Evolutionary conservation across 441 rosid species (phyloP), one percentile per base, ranked within the genome.

Genomic region (Cnidoscolus chayamansa): DNA sequence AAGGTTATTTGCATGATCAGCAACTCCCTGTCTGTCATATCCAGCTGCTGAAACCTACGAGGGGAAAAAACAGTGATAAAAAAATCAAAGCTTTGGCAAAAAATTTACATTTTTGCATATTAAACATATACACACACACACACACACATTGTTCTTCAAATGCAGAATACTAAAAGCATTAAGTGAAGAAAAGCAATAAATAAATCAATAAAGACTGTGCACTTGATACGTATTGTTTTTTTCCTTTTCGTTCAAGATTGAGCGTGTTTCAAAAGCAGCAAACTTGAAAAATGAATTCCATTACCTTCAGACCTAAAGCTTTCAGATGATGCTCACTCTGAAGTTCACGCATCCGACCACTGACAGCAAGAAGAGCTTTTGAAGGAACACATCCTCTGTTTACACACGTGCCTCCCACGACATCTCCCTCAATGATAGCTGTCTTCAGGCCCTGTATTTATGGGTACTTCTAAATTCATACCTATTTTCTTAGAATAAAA

Each of bases 331-430:
- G 98, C 70, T 93, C 97, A 47, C 66, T 90, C 76, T 93, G 98
- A 69, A 93, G 95, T 64, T 94, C 98, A 0, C 98, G 94, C 97
- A 94, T 88, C 54, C 93, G 75, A 74, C 99, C 99, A 71, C 99
- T 92, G 45, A 92, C 99, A 64, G 99, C 99, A 70, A 94, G 78
- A 67, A 94, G 98, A 65, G 99, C 99, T 80, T 94, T 94, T 2
- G 99, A 94, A 86, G 99, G 99, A 63, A 94, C 98, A 82, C 99
- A 92, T 0, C 99, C 99, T 86, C 99, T 85, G 80, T 94, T 94
- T 53, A 94, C 99, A 70, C 99, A 94, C 54, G 99, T 92, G 75
- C 99, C 99, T 72, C 99, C 99, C 66, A 94, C 88, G 49, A 90
- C 97, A 80, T 95, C 98, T 70, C 99, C 97, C 81, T 95, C 99